Conservation (phyloP, 2,329 filamentous ascomycete species). For the Chrysosporium keratinophilum region DNA sequence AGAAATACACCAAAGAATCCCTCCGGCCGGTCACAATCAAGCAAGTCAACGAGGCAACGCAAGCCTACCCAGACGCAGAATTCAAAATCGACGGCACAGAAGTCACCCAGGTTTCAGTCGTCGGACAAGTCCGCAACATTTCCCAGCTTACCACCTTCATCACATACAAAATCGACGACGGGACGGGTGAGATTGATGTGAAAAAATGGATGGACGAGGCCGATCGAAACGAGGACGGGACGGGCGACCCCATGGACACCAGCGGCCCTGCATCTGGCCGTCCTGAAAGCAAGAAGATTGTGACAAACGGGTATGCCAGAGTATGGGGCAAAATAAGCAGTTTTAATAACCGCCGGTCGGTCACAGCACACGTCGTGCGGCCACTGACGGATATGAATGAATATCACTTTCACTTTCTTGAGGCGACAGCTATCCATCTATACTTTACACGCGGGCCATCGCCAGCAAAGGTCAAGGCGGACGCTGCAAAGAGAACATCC, state of each 20-base stretch:
- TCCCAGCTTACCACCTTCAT: conserved; percentile 80
- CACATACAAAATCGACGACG: conserved; percentile 89
- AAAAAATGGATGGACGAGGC: conserved; percentile 41
- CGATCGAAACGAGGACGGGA: conserved; percentile 34
- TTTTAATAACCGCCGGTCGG: conserved; percentile 72
- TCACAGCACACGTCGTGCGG: conserved; percentile 71
- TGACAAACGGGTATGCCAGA: conserved; percentile 69
- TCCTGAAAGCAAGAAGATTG: conserved; percentile 46
- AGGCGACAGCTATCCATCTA: conserved; percentile 80
- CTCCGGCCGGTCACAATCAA: conserved; percentile 92
- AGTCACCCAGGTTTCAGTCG: conserved; percentile 67
- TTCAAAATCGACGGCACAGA: conserved; percentile 73
- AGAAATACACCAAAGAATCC: conserved; percentile 3
- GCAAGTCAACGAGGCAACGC: conserved; percentile 74
- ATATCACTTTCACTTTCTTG: conserved; percentile 81
- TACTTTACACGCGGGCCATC: conserved; percentile 63
- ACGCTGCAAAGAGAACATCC: conserved; percentile 30
- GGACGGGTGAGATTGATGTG: conserved; percentile 80
- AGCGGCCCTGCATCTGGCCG: conserved; percentile 34
- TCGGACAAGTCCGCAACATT: conserved; percentile 83
- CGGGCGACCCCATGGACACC: conserved; percentile 37
- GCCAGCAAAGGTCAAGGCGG: conserved; percentile 34
- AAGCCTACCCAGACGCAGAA: conserved; percentile 61
- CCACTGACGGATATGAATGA: conserved; percentile 80
- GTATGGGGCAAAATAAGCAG: conserved; percentile 75